Base-by-base conservation (phyloP, 805 yeast species). In the Yamadazyma sp. region DNA sequence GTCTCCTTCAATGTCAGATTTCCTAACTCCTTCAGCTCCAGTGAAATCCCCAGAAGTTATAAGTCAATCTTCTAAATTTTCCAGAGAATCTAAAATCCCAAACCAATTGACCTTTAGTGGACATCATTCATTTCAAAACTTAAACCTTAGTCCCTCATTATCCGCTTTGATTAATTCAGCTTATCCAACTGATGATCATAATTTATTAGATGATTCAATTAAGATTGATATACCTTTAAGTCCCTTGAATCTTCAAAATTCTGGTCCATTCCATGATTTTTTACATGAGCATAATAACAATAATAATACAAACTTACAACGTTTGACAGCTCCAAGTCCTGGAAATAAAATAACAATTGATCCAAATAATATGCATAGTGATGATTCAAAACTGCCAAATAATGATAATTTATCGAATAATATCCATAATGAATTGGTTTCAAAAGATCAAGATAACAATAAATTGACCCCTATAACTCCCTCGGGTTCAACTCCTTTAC, bases 81-180 rank as follows among this genome's bases (percentile, higher is more conserved):
- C 27, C n/a, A 33, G 15, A 15, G 26, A 19, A 5, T 14, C 27
- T n/a, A 10, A 23, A 3, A 9, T 9, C 10, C 23, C 23, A 9
- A 18, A 35, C 11, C 38, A 30, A 13, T 11, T 30, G 7, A 11
- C 23, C 2, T 23, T 27, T 10, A 22, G n/a, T 18, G 35, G 31
- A 5, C 30, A 31, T 13, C 29, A 21, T 12, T 30, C 35, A 4
- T 27, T 25, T 16, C 23, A 23, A 9, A 56, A 60, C 22, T 32
- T 58, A 26, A 53, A 56, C 29, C 42, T 62, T 16, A 60, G 67
- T 10, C 70, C 70, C 1, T 56, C 65, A 3, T 47, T 64, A n/a
- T 53, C 68, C 3, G 69, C 69, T 1, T 45, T 64, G 15, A 57
- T 64, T 21, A 61, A 54, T 36, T 53, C 53, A 36, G 68, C 65